Conservation (phyloP, 2,329 filamentous ascomycete species). For the Thermothelomyces thermophilus region DNA sequence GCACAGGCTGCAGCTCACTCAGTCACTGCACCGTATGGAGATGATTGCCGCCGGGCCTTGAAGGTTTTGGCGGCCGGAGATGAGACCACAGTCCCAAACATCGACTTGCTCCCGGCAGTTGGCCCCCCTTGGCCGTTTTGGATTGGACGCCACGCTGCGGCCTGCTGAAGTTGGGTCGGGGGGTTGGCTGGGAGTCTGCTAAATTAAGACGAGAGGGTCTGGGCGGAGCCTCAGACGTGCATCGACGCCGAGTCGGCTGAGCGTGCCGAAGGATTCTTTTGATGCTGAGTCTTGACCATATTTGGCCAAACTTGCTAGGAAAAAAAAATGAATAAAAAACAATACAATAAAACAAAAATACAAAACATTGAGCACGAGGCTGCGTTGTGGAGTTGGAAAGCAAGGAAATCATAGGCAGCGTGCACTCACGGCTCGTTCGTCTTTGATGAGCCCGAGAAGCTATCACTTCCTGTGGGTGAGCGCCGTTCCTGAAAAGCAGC, state of each 20-base stretch:
- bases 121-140: neutral
- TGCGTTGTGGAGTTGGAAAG: too few relatives aligned
- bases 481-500: too few relatives aligned
- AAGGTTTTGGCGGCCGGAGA: constrained; percentile 2
- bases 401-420: too few relatives aligned
- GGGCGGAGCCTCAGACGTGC: constrained; percentile 9
- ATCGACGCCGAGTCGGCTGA: neutral
- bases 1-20: neutral
- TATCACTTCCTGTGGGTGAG: too few relatives aligned
- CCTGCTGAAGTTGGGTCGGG: neutral
- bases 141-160: constrained; percentile 2
- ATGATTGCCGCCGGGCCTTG: constrained; percentile 11
- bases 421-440: too few relatives aligned
- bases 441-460: too few relatives aligned
- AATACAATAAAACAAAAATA: too few relatives aligned
- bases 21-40: neutral
- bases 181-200: constrained; percentile 2
- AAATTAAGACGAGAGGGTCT: constrained; percentile 12
- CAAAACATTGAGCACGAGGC: too few relatives aligned
- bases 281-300: too few relatives aligned
- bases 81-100: neutral
- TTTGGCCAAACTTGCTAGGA: too few relatives aligned
- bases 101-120: neutral
- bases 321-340: too few relatives aligned
- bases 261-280: too few relatives aligned